These are phyloP conservation scores for Zea luxurians DNA, from an alignment of 176 grass and related monocot genomes.

Conservation along the genomic window DNA sequence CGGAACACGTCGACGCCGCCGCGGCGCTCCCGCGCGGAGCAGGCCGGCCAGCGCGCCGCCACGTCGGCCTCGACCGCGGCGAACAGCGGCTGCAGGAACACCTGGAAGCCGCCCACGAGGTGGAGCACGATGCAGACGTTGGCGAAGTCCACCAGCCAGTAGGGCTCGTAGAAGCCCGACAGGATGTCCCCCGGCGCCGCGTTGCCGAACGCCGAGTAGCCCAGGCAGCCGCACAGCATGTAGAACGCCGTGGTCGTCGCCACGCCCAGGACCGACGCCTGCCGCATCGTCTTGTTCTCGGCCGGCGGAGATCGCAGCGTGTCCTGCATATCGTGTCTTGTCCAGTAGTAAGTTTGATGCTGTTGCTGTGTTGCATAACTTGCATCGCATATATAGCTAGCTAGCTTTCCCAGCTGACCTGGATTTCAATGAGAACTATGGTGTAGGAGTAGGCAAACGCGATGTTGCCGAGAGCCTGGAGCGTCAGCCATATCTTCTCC, in stretches of 20 bases:
- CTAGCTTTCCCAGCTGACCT: too few species aligned
- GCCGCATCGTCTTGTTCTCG: constrained; percentile 76
- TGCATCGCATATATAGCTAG: too few species aligned
- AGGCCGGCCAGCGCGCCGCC: constrained; percentile 11
- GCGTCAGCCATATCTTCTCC: constrained; percentile 67
- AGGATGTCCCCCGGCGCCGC: constrained; percentile 60
- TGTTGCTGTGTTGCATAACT: too few species aligned
- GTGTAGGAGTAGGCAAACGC: constrained; percentile 89
- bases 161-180: constrained; percentile 59
- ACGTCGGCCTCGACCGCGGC: constrained; percentile 44
- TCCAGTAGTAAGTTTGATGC: too few species aligned
- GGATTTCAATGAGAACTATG: constrained; percentile 82
- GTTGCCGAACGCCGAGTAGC: constrained; percentile 64
- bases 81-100: constrained; percentile 64
- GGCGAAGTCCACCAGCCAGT: constrained; percentile 62
- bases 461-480: constrained; percentile 86
- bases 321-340: too few species aligned
- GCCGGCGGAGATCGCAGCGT: constrained; percentile 62
- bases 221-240: constrained; percentile 59
- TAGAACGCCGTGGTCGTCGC: constrained; percentile 70
- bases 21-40: neutral
- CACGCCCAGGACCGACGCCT: constrained; percentile 59
- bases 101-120: constrained; percentile 49
- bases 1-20: constrained; percentile 39
- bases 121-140: constrained; percentile 58